These are phyloP conservation scores for Cryptosporidium canis DNA, from an alignment of 169 alveolate genomes.

Conservation along the genomic window DNA sequence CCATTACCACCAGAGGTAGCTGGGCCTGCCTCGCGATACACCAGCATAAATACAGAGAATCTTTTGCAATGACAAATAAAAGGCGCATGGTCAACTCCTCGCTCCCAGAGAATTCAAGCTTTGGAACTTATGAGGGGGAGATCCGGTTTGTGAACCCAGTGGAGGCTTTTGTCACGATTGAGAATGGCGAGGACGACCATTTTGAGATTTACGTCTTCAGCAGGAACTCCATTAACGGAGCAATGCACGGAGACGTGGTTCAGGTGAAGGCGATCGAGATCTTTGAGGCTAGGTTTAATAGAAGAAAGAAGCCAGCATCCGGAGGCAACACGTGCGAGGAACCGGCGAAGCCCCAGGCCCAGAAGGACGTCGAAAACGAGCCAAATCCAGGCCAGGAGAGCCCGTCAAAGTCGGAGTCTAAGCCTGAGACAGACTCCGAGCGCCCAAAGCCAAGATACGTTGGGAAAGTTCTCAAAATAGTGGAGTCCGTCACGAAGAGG, in stretches of 20 bases:
- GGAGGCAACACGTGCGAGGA: no score
- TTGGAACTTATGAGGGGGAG: neutral
- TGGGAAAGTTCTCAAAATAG: slow-evolving; percentile 5
- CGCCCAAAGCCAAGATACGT: neutral
- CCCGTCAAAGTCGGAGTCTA: neutral
- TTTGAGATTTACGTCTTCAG: slow-evolving; percentile 26
- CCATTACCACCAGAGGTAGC: no score
- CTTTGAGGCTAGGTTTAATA: neutral
- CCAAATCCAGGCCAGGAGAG: no score
- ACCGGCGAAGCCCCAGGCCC: no score
- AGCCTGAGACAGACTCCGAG: neutral
- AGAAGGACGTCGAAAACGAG: no score
- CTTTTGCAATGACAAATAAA: no score
- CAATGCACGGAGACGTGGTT: slow-evolving; percentile 14
- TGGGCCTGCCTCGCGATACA: no score
- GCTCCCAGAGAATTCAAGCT: no score
- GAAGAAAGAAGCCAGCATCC: neutral
- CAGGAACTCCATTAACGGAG: neutral
- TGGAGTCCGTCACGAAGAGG: slow-evolving; percentile 19
- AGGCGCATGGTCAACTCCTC: no score
- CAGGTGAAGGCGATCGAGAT: neutral
- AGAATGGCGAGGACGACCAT: neutral
- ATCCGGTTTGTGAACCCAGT: neutral
- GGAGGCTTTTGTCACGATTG: slow-evolving; percentile 7
- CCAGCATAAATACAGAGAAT: no score